Conservation (phyloP, 2,329 filamentous ascomycete species). For the Diaporthe sp. region DNA sequence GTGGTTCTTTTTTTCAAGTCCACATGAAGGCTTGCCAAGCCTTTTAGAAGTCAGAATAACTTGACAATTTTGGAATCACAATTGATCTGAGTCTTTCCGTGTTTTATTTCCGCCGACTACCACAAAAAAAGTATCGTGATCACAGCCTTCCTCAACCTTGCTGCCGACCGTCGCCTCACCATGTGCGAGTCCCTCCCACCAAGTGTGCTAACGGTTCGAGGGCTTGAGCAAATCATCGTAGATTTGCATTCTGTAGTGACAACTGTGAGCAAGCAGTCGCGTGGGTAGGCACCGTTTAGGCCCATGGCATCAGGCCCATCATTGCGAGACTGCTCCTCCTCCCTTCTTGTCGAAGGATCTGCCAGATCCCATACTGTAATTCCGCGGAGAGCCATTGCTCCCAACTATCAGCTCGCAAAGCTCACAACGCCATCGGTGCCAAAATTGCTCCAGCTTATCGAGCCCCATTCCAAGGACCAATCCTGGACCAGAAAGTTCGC, state of each 20-base stretch:
- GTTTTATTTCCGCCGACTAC: conserved; percentile 27
- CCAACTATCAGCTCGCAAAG: conserved; percentile 1
- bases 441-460: conserved; percentile 10
- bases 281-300: not conserved
- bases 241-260: conserved; percentile 21
- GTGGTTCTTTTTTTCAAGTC: not conserved
- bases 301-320: not conserved
- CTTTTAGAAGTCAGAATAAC: not conserved
- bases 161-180: not conserved
- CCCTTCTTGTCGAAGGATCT: not conserved
- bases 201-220: not conserved
- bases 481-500: not conserved
- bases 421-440: conserved; percentile 27
- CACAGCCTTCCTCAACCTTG: conserved; percentile 5
- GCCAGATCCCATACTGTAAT: not conserved
- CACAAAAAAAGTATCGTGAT: conserved; percentile 21
- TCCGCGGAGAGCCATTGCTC: not conserved
- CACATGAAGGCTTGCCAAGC: not conserved
- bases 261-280: conserved; percentile 17
- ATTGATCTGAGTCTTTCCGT: conserved; percentile 24
- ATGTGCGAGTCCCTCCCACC: not conserved
- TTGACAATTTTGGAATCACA: not conserved
- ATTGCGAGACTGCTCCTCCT: not conserved
- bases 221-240: conserved; percentile 7
- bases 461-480: conserved; percentile 2